phyloP scores from a whole-genome alignment of 495 filamentous ascomycete species.

The Aspergillus sclerotiicarbonarius region DNA sequence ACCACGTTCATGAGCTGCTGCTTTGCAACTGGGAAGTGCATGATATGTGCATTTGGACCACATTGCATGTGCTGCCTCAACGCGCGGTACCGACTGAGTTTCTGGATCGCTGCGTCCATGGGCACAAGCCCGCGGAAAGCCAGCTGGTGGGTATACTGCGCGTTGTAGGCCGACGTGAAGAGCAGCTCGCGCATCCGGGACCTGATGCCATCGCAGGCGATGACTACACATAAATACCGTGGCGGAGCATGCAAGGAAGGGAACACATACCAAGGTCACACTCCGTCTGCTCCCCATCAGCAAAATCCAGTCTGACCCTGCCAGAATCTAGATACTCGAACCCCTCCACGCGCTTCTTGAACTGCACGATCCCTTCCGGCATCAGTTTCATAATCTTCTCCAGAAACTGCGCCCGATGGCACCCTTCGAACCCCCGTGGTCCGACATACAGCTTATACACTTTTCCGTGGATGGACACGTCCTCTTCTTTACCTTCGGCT shows the following conservation, averaged over 20 bases:
- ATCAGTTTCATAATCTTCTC: conserved; percentile 54
- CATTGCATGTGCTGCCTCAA: conserved; percentile 42
- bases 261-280: conserved; percentile 45
- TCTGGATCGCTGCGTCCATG: conserved; percentile 37
- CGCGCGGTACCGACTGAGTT: conserved; percentile 41
- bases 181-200: conserved; percentile 49
- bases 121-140: conserved; percentile 55
- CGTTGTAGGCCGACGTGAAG: conserved; percentile 38
- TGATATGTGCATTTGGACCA: conserved; percentile 42
- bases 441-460: conserved; percentile 20
- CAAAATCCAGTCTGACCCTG: conserved; percentile 46
- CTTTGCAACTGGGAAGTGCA: conserved; percentile 44
- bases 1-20: conserved; percentile 46
- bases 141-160: conserved; percentile 50
- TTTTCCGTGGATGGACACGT: conserved; percentile 6
- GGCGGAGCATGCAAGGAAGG: neutral
- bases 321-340: neutral
- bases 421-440: conserved; percentile 37
- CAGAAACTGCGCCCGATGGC: conserved; percentile 57
- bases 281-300: conserved; percentile 51
- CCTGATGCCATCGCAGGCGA: conserved; percentile 61
- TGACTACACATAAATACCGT: conserved; percentile 10
- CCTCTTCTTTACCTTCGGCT: neutral
- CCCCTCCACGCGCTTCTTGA: conserved; percentile 36
- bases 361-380: conserved; percentile 41